A percentile compares a stretch with the other conserved stretches of the same genome.
phyloP scores from a whole-genome alignment of 306 rosid species.

The Castanea crenata region DNA sequence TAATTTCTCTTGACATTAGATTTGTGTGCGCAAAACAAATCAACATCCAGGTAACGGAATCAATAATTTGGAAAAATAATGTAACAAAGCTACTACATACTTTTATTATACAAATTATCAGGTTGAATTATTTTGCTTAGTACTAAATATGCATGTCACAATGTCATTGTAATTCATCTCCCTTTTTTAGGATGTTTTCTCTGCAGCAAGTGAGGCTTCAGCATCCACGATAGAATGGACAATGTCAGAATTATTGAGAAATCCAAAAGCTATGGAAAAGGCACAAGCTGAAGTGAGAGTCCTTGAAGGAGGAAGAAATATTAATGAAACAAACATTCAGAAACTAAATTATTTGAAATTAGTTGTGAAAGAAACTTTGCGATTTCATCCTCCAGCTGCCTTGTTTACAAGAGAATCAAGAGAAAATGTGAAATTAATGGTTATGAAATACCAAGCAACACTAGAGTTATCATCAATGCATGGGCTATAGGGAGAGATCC shows the following conservation, averaged over 20 bases:
- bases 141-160: no score
- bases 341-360: constrained; percentile 32
- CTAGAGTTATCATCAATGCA: constrained; percentile 22
- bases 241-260: constrained; percentile 14
- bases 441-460: constrained; percentile 25
- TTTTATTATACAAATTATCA: no score
- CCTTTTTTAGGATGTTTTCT: background rate
- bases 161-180: background rate
- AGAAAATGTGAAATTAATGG: constrained; percentile 26
- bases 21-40: no score
- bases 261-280: constrained; percentile 27
- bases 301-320: background rate
- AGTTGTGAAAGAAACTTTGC: constrained; percentile 33
- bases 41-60: no score
- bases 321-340: constrained; percentile 12
- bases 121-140: no score
- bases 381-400: constrained; percentile 31
- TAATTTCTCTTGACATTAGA: no score
- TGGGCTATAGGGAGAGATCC: constrained; percentile 50
- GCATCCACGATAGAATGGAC: constrained; percentile 11
- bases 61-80: no score
- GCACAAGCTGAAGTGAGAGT: constrained; percentile 29
- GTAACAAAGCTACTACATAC: no score
- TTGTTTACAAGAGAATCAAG: constrained; percentile 23
- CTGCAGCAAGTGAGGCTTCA: constrained; percentile 3